These are phyloP conservation scores for Fraxinus platypoda DNA, from an alignment of 305 asterid genomes.

Conservation along the genomic window DNA sequence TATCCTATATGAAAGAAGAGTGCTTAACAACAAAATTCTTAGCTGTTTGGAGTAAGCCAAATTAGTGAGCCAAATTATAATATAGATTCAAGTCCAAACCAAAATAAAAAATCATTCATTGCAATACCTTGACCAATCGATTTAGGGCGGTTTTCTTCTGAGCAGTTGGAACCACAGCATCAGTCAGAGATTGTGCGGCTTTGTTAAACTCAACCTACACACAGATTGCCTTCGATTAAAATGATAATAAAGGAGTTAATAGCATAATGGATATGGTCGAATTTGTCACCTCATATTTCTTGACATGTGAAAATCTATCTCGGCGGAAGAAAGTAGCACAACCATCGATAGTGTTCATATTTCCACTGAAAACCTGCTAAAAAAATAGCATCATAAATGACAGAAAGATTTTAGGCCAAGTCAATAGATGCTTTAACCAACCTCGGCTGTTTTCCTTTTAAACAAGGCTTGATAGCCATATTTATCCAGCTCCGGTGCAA, in stretches of 20 bases:
- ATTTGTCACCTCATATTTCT: constrained; percentile 82
- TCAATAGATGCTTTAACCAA: constrained; percentile 34
- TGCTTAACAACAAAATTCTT: constrained; percentile 4
- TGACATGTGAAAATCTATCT: constrained; percentile 89
- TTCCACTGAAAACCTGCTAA: constrained; percentile 67
- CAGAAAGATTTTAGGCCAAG: constrained; percentile 7
- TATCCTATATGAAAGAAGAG: constrained; percentile 58
- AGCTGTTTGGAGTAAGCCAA: constrained; percentile 8
- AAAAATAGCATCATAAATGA: constrained; percentile 21
- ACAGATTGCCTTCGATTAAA: constrained; percentile 16
- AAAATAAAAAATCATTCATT: constrained; percentile 15
- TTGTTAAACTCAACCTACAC: constrained; percentile 94
- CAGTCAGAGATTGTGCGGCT: constrained; percentile 95
- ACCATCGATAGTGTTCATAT: constrained; percentile 39
- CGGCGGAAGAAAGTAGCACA: constrained; percentile 95
- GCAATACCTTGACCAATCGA: constrained; percentile 79
- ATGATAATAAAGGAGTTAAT: constrained; percentile 6
- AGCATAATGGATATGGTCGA: constrained; percentile 7
- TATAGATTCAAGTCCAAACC: constrained; percentile 8
- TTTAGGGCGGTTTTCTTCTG: constrained; percentile 78
- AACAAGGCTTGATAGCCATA: constrained; percentile 95
- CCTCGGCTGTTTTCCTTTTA: constrained; percentile 86
- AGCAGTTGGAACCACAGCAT: constrained; percentile 75
- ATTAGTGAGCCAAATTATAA: constrained; percentile 2
- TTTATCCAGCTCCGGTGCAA: constrained; percentile 93